These are phyloP conservation scores for Zygosaccharomyces gambellarensis DNA, from an alignment of 805 yeast genomes.

Conservation along the genomic window DNA sequence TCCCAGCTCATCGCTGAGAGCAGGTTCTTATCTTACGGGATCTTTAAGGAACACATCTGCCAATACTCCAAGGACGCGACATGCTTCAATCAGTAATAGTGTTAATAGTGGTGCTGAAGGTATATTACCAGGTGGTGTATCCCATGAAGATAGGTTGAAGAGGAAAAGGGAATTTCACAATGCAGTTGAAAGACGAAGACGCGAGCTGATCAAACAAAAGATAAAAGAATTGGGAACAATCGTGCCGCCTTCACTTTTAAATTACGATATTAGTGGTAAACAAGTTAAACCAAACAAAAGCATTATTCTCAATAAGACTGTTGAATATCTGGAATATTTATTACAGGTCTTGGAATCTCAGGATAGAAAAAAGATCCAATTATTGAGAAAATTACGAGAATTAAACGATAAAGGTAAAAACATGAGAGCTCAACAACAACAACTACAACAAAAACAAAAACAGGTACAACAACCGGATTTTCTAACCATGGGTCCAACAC, in stretches of 20 bases:
- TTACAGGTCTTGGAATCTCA: conserved; percentile 57
- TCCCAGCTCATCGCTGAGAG: conserved; percentile 34
- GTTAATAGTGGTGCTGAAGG: conserved; percentile 18
- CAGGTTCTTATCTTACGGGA: conserved; percentile 28
- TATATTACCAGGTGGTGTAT: conserved; percentile 18
- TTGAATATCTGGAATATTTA: conserved; percentile 70
- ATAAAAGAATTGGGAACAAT: conserved; percentile 77
- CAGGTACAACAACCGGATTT: neutral
- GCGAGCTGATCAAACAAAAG: conserved; percentile 85
- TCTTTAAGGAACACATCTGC: conserved; percentile 27
- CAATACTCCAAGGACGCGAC: conserved; percentile 28
- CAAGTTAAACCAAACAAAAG: conserved; percentile 82
- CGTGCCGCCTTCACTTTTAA: conserved; percentile 70
- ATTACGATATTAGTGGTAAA: conserved; percentile 43
- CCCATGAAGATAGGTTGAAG: conserved; percentile 60
- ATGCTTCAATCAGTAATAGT: conserved; percentile 31
- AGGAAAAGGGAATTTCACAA: conserved; percentile 87
- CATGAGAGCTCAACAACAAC: conserved; percentile 1
- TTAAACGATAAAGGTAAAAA: conserved; percentile 23
- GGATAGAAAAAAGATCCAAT: conserved; percentile 41
- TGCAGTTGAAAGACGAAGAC: conserved; percentile 87
- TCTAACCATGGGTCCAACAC: neutral
- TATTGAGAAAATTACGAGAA: conserved; percentile 39
- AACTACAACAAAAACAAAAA: neutral
- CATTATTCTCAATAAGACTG: conserved; percentile 68